These are phyloP conservation scores for Ampelomyces quisqualis DNA, from an alignment of 2,329 filamentous ascomycete genomes.

Conservation along the genomic window DNA sequence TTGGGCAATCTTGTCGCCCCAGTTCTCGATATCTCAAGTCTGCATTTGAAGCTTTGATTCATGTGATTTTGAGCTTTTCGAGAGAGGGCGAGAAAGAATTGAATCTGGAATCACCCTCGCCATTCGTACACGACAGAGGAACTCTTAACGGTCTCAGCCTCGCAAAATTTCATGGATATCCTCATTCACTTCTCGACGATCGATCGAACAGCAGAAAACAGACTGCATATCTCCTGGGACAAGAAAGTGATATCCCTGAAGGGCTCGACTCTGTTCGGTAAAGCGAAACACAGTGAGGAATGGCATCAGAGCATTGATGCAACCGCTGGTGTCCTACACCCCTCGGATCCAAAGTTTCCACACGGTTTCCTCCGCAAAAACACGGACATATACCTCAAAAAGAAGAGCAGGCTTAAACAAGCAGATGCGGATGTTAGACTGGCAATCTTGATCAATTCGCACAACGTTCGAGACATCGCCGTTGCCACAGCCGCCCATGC, in stretches of 20 bases:
- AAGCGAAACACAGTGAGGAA: conserved; percentile 30
- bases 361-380: conserved; percentile 21
- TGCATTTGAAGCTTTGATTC: no score
- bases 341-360: conserved; percentile 30
- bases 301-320: conserved; percentile 32
- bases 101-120: no score
- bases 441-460: conserved; percentile 21
- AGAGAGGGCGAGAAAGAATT: no score
- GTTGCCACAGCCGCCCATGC: conserved; percentile 35
- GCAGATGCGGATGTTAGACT: conserved; percentile 26
- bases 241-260: conserved; percentile 16
- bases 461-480: conserved; percentile 27
- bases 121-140: no score
- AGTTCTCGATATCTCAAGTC: no score
- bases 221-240: conserved; percentile 13
- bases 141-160: no score
- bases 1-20: no score
- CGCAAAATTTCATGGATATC: neutral
- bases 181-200: conserved; percentile 1
- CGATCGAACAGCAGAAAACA: conserved; percentile 11
- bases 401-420: conserved; percentile 32
- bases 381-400: conserved; percentile 35
- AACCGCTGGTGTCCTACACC: conserved; percentile 24
- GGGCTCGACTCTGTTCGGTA: conserved; percentile 22
- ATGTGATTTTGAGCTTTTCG: no score